Evolutionary conservation across 192 early-diverging fungal genomes (phyloP).

Genomic region (Entomortierella beljakovae): DNA sequence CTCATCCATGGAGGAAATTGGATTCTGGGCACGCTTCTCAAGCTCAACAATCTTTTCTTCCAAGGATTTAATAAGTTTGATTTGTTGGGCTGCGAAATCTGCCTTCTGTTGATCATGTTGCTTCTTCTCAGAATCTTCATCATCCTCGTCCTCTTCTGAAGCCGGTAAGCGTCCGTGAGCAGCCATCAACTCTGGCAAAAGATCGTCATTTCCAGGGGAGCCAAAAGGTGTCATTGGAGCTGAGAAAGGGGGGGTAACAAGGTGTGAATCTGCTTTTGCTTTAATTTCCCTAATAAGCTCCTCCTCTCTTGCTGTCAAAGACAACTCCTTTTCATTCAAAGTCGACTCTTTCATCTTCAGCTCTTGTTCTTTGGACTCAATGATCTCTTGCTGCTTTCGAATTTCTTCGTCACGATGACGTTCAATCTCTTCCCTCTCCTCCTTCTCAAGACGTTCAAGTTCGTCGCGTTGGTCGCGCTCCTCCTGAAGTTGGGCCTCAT

Average conservation of each 20-base stretch:
- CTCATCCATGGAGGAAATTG: neutral
- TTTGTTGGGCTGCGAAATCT: conserved; percentile 27
- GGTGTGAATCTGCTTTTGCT: conserved; percentile 9
- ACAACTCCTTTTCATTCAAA: conserved; percentile 24
- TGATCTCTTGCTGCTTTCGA: conserved; percentile 1
- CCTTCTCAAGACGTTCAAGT: conserved; percentile 26
- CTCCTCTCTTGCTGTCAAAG: conserved; percentile 22
- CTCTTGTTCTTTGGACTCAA: conserved; percentile 41
- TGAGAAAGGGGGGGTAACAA: conserved; percentile 25
- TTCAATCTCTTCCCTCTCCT: conserved; percentile 40
- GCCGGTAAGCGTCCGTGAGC: conserved; percentile 5
- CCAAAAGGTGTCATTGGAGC: conserved; percentile 46
- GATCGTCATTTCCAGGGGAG: conserved; percentile 30
- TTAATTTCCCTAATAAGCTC: conserved; percentile 28
- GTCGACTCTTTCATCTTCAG: conserved; percentile 22
- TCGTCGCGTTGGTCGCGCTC: conserved; percentile 43
- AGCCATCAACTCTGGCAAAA: conserved; percentile 28
- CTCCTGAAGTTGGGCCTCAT: conserved; percentile 31
- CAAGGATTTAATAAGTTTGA: conserved; percentile 40
- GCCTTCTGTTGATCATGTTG: conserved; percentile 12
- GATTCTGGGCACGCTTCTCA: conserved; percentile 20
- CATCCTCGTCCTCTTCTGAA: neutral
- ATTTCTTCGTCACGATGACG: conserved; percentile 25
- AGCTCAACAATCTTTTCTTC: conserved; percentile 49
- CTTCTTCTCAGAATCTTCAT: conserved; percentile 6